These are phyloP conservation scores for Obba rivulosa DNA, from an alignment of 768 basidiomycete species.

Conservation along the genomic window DNA sequence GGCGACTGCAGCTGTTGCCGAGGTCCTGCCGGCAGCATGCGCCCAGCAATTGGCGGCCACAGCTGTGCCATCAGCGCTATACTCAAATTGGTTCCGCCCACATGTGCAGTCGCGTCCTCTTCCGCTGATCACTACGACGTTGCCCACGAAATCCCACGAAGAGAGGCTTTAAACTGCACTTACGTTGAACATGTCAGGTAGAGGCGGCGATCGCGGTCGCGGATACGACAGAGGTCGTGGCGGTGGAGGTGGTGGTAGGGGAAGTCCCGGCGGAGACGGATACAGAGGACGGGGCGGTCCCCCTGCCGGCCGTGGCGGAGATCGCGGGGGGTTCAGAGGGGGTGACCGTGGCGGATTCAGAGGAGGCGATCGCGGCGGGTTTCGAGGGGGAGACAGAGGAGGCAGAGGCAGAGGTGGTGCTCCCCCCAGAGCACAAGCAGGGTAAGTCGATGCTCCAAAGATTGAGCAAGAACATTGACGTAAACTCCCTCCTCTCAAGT, in stretches of 20 bases:
- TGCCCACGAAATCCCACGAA: too few relatives aligned
- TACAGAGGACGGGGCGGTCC: slow-evolving; percentile 17
- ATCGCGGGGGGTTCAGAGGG: slow-evolving; percentile 21
- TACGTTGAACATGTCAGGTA: not conserved
- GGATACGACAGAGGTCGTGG: slow-evolving; percentile 25
- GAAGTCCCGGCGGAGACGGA: not conserved
- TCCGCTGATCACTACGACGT: too few relatives aligned
- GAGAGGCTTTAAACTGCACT: too few relatives aligned
- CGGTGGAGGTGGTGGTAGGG: slow-evolving; percentile 24
- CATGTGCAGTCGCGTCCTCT: too few relatives aligned
- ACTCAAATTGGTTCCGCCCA: too few relatives aligned
- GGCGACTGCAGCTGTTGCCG: too few relatives aligned
- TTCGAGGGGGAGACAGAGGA: slow-evolving; percentile 26
- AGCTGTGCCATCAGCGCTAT: too few relatives aligned
- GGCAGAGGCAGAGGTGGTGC: slow-evolving; percentile 20
- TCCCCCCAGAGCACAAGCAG: slow-evolving; percentile 32
- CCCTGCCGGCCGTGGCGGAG: slow-evolving; percentile 20
- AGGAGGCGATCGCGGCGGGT: slow-evolving; percentile 23
- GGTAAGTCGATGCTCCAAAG: slow-evolving; percentile 25
- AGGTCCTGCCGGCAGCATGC: too few relatives aligned
- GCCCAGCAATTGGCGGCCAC: too few relatives aligned
- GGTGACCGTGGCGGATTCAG: slow-evolving; percentile 21
- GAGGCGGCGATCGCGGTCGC: slow-evolving; percentile 28
- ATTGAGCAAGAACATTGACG: not conserved
- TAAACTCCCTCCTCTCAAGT: slow-evolving; percentile 21